Evolutionary conservation across 163 green algal genomes (phyloP).

Genomic region (Scenedesmus sp.): DNA sequence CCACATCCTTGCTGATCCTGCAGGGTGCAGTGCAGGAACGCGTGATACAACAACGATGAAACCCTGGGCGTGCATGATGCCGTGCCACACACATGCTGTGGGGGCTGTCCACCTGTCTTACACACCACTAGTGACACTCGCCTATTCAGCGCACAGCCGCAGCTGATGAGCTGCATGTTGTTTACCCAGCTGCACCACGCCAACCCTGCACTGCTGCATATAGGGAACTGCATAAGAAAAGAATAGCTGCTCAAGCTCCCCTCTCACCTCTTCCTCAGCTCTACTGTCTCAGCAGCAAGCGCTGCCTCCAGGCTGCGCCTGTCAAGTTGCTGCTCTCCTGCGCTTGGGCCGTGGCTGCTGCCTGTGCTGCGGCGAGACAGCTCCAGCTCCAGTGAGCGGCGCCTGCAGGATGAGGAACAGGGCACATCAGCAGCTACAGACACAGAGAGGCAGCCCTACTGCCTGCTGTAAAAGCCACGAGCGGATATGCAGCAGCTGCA

Average conservation of each 20-base stretch:
- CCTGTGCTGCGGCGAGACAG: background rate
- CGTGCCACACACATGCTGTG: background rate
- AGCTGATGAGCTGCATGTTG: too few relatives aligned
- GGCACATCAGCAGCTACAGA: too few relatives aligned
- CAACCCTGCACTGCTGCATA: background rate
- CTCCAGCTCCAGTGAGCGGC: slow-evolving; percentile 18
- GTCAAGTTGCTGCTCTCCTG: background rate
- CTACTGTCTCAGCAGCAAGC: slow-evolving; percentile 20
- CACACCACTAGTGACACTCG: too few relatives aligned
- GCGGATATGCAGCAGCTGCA: too few relatives aligned
- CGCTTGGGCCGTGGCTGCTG: background rate
- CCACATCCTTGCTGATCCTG: slow-evolving; percentile 34
- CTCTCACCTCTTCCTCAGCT: slow-evolving; percentile 12
- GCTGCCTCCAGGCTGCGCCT: slow-evolving; percentile 1
- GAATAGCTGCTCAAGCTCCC: background rate
- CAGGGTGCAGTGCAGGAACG: background rate
- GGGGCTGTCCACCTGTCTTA: too few relatives aligned
- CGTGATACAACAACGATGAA: background rate
- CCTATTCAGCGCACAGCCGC: too few relatives aligned
- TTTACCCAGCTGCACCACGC: too few relatives aligned
- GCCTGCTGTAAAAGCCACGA: too few relatives aligned
- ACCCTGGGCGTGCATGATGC: background rate
- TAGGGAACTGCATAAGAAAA: background rate
- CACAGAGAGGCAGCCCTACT: too few relatives aligned
- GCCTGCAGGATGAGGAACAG: background rate